A percentile compares a stretch with the other conserved stretches of the same genome.
phyloP scores from a whole-genome alignment of 2,329 filamentous ascomycete species.

The Graphilbum fragrans region DNA sequence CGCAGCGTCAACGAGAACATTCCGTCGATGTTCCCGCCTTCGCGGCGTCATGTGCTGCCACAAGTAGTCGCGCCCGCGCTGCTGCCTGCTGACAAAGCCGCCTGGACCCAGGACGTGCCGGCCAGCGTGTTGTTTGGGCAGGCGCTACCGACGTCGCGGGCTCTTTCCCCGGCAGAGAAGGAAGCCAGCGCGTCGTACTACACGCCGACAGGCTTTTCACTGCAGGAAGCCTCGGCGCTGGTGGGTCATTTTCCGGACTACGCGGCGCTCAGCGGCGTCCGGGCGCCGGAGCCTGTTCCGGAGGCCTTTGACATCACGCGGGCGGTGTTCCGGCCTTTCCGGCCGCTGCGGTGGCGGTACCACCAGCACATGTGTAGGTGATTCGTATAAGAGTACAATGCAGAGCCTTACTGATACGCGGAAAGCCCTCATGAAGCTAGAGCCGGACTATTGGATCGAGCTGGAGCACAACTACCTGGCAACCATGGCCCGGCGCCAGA shows the following conservation, averaged over 20 bases:
- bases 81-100: no score
- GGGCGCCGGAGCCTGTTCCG: conserved; percentile 42
- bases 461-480: conserved; percentile 60
- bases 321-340: conserved; percentile 61
- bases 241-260: conserved; percentile 75
- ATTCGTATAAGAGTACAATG: neutral
- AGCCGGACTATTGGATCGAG: conserved; percentile 83
- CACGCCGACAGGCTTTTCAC: neutral
- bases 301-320: conserved; percentile 53
- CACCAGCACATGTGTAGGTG: conserved; percentile 81
- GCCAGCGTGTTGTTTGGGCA: no score
- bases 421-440: conserved; percentile 62
- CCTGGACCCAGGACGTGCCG: no score
- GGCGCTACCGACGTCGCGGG: no score
- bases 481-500: conserved; percentile 56
- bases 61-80: no score
- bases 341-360: conserved; percentile 74
- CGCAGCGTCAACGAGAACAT: no score
- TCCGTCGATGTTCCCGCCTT: neutral
- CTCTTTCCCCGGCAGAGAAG: neutral
- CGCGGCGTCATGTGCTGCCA: neutral
- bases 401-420: neutral
- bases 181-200: neutral
- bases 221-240: neutral
- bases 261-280: conserved; percentile 60